Base-by-base conservation (phyloP, 345 rosid genomes). In the Hypericum perforatum region DNA sequence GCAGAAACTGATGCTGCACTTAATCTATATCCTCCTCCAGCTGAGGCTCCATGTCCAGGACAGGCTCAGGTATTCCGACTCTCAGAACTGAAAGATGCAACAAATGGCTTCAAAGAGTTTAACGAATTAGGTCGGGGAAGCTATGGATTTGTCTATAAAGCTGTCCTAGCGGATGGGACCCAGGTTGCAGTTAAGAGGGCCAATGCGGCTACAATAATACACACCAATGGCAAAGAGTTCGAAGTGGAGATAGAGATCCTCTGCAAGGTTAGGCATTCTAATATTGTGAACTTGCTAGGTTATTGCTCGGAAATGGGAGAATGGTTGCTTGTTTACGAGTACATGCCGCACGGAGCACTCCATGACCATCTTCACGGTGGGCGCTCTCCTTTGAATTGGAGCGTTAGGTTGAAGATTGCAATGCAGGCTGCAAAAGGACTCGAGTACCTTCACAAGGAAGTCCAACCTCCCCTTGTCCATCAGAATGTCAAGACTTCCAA, bases 101-200 rank as follows among this genome's bases (percentile, higher is more conserved):
- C 98, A 5, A 85, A 87, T 53, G 96, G 96, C 9, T 91, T 91
- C 74, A 91, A 85, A 65, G 95, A 91, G 70, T 91, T 91, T 70
- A 91, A 82, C 32, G 95, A 81, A 75, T 79, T 91, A 41, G 96
- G 96, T 1, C 69, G 92, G 61, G 96, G 96, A 67, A 87, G 86
- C 71, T 87, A 79, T 38, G 92, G 98, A 48, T 91, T 91, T 36
- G 98, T 87, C 57, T 91, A 87, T 67, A 87, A 78, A 63, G 96
- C 95, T 12, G 70, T 82, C 47, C 63, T 91, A 16, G 48, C 86
- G 0, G 96, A 91, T 40, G 98, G 98, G 16, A 73, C 75, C 43
- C 92, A 82, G 63, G 98, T 87, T 39, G 96, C 95, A 4, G 89
- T 87, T 36, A 91, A 87, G 68, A 78, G 96, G 58, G 95, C 96